Conservation (phyloP, 2,329 filamentous ascomycete genomes). For the Cylindrodendrum hubeiense region DNA sequence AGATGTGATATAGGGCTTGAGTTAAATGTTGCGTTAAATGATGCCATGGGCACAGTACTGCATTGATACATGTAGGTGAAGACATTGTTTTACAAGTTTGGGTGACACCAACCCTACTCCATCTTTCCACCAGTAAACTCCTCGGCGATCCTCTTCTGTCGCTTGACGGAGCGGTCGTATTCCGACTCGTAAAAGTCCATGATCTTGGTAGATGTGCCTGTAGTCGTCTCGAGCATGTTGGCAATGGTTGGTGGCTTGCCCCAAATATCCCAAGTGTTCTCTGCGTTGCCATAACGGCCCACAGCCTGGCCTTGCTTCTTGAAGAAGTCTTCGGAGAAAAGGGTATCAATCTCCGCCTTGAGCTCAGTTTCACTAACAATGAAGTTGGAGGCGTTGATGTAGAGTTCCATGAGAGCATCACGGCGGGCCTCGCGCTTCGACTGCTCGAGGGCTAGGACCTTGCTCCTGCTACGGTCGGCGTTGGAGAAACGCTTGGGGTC, state of each 20-base stretch:
- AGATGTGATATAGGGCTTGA: neutral
- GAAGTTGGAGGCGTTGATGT: conserved; percentile 88
- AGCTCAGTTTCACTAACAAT: conserved; percentile 87
- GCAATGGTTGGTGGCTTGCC: conserved; percentile 59
- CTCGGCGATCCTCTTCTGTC: conserved; percentile 69
- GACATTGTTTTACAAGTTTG: conserved; percentile 41
- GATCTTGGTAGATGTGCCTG: conserved; percentile 51
- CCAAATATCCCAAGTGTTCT: conserved; percentile 66
- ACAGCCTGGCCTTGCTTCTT: conserved; percentile 49
- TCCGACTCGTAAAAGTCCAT: conserved; percentile 54
- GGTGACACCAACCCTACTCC: conserved; percentile 47
- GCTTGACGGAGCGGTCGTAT: conserved; percentile 59
- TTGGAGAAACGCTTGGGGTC: conserved; percentile 74
- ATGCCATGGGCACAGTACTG: conserved; percentile 38
- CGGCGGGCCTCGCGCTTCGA: conserved; percentile 70
- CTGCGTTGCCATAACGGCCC: conserved; percentile 50
- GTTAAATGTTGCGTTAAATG: conserved; percentile 10
- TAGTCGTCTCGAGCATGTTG: conserved; percentile 57
- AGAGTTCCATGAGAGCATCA: conserved; percentile 85
- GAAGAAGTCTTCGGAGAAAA: conserved; percentile 78
- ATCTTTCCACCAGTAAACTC: conserved; percentile 72
- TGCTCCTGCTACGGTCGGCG: conserved; percentile 60
- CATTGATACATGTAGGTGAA: conserved; percentile 37
- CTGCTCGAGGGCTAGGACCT: conserved; percentile 55
- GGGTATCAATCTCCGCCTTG: conserved; percentile 76